Conservation (phyloP, 495 filamentous ascomycete genomes). For the Podospora didyma region DNA sequence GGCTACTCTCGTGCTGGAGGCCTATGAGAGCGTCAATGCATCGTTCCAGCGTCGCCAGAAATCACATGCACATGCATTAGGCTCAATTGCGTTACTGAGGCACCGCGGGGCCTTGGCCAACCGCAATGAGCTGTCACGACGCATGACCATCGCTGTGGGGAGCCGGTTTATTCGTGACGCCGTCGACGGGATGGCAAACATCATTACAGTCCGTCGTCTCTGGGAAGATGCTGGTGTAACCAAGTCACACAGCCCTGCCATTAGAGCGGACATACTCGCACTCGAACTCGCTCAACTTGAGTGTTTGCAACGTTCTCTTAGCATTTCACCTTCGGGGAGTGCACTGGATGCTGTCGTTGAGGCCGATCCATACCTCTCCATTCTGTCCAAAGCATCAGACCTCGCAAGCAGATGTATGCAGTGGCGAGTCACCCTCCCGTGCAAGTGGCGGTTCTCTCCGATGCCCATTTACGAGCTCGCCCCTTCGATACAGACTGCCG, state of each 20-base stretch:
- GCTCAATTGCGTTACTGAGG: neutral
- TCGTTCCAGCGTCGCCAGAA: neutral
- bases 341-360: neutral
- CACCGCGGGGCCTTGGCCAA: neutral
- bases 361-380: neutral
- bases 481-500: neutral
- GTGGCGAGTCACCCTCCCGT: neutral
- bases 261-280: neutral
- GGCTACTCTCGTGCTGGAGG: neutral
- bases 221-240: neutral
- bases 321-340: neutral
- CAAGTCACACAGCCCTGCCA: neutral
- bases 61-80: neutral
- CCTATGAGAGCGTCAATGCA: neutral
- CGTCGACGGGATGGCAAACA: neutral
- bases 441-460: neutral
- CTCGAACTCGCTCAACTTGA: neutral
- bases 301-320: neutral
- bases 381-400: conserved; percentile 1
- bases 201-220: neutral
- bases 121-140: neutral
- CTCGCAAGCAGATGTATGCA: conserved; percentile 1
- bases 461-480: neutral
- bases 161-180: neutral
- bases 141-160: neutral